Evolutionary conservation across 768 basidiomycete species (phyloP), one percentile per base, ranked within the genome.

Genomic region (Trametes meyenii): DNA sequence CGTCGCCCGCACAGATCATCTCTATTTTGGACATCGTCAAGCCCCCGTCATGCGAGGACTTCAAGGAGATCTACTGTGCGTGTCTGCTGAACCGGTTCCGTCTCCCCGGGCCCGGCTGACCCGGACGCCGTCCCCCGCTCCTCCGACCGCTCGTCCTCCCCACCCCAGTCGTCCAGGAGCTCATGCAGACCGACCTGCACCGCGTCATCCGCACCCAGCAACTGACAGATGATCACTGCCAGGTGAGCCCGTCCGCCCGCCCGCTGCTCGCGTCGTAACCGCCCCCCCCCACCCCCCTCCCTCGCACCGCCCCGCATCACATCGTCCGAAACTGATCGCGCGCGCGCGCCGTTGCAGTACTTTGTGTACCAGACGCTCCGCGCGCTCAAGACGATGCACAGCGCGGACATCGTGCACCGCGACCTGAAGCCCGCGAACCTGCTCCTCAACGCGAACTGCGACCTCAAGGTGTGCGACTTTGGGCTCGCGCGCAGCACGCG

Each of bases 141-240:
- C 57, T 56, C 33, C 17, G 6, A 60, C 23, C 33, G 55, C 52
- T 44, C 51, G 1, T 60, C n/a, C 1, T 19, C 50, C 55, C 24
- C 49, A 54, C 6, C 46, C 24, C 69, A 90, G 88, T 90, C 69
- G 85, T 92, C 63, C 90, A 93, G 72, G 92, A 95, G 73, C 78
- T 94, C 58, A 92, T 94, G 87, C 91, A 94, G 72, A 94, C 91
- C 17, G 92, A 94, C 71, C 75, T 96, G 69, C 95, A 96, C 73
- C 86, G 93, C 14, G 92, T 96, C 63, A 94, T 96, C 71, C 83
- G 92, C 50, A 94, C 92, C 1, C 94, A 95, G 70, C 86, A 91
- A 60, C 79, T 96, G 49, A 92, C 90, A 19, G 94, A 96, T 69
- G 94, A 96, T 75, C 94, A 96, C 63, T 87, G 88, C 73, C 86